A percentile compares a stretch with the other conserved stretches of the same genome.
These are phyloP conservation scores for Astragalus membranaceus DNA, from an alignment of 306 rosid species.

Conservation along the genomic window DNA sequence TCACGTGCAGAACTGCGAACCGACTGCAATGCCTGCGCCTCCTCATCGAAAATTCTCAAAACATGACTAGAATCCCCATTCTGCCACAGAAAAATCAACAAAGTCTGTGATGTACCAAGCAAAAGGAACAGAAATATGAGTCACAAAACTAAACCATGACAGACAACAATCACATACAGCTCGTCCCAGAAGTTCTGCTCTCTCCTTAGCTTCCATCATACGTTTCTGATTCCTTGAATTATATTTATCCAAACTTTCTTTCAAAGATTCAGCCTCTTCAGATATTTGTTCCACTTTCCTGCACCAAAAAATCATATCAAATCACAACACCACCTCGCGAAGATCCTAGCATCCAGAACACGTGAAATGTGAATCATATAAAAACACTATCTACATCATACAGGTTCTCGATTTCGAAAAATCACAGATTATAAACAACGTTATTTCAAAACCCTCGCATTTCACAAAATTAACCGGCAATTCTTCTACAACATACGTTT, in stretches of 20 bases:
- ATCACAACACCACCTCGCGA: not conserved
- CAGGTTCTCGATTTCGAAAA: not conserved
- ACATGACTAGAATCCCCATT: conserved; percentile 76
- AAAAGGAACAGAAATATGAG: not conserved
- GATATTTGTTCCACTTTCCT: conserved; percentile 85
- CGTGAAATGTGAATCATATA: conserved; percentile 13
- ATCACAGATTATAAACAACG: not conserved
- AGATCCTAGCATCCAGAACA: conserved; percentile 5
- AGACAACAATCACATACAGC: conserved; percentile 42
- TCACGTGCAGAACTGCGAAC: conserved; percentile 55
- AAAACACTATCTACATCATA: not conserved
- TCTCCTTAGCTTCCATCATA: conserved; percentile 62
- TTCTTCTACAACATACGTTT: not conserved
- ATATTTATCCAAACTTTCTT: conserved; percentile 64
- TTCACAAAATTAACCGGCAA: not conserved
- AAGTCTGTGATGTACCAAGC: not conserved
- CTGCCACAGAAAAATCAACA: conserved; percentile 23
- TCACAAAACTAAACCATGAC: not conserved
- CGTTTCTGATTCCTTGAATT: conserved; percentile 51
- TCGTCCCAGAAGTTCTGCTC: conserved; percentile 71
- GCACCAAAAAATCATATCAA: conserved; percentile 18
- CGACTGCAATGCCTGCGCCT: conserved; percentile 69
- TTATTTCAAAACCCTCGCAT: not conserved
- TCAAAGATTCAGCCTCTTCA: conserved; percentile 79
- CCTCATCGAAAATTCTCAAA: conserved; percentile 71